Base-by-base conservation (phyloP, 192 early-diverging fungal species). In the Coemansia reversa region DNA sequence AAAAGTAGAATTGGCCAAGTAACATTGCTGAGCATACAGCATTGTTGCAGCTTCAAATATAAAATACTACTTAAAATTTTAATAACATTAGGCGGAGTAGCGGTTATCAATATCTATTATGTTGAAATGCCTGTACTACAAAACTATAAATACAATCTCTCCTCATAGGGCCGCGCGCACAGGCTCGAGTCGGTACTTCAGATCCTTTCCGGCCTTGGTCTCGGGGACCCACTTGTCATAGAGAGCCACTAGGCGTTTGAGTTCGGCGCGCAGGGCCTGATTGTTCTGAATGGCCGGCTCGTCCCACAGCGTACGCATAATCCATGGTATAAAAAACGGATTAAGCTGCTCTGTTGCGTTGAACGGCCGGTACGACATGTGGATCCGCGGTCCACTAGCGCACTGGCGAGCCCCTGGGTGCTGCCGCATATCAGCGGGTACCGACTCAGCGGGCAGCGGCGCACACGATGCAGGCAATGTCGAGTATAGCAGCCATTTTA, bases 291-390 rank as follows among this genome's bases (percentile, higher is more conserved):
- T 87, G n/a, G 68, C 70, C 27, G 86, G 72, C 48, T 94, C 92
- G 18, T 89, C 87, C 63, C 85, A 81, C 16, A 98, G 82, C 16
- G 89, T 87, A 23, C 92, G 91, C 89, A 98, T 90, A 14, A 94
- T 92, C 94, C 94, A 97, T 9, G 96, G 94, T 7, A 98, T 76
- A 74, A 86, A 91, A 67, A 88, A 95, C n/a, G 94, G 93, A 58
- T 98, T 98, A 45, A 91, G 70, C 23, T 83, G 81, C n/a, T 78
- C 52, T 25, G 85, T 84, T 2, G 93, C 92, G 18, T 74, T 67
- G 51, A 96, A 90, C 5, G 76, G 73, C 1, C 86, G 66, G 29
- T 79, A 83, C 45, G 69, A 72, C 66, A 78, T 70, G 58, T 78
- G 75, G 11, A 55, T 63, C 29, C 62, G 65, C 20, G 51, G 64